These are phyloP conservation scores for Nothomitra cinnamomea DNA, from an alignment of 2,329 filamentous ascomycete species.

Conservation along the genomic window DNA sequence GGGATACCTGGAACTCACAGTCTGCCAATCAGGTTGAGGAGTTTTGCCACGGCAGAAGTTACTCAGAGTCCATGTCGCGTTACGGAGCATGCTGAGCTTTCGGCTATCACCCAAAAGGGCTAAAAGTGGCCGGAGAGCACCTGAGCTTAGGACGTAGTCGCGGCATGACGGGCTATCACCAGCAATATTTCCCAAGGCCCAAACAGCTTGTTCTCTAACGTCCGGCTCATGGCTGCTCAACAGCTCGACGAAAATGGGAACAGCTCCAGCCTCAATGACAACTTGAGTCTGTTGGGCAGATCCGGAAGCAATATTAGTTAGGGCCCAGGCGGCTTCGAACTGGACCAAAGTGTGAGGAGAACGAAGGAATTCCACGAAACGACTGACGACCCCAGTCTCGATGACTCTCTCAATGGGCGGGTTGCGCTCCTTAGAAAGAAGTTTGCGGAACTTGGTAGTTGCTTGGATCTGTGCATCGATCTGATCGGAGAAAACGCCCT, in stretches of 20 bases:
- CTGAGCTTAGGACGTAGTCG: constrained; percentile 85
- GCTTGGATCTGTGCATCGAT: constrained; percentile 95
- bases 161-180: constrained; percentile 95
- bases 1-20: constrained; percentile 40
- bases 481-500: constrained; percentile 95
- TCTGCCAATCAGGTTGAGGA: constrained; percentile 93
- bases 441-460: constrained; percentile 96
- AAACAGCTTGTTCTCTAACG: constrained; percentile 94
- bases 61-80: constrained; percentile 97
- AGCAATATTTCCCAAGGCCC: constrained; percentile 96
- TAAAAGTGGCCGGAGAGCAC: constrained; percentile 79
- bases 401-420: constrained; percentile 98
- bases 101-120: constrained; percentile 87
- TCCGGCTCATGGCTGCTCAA: constrained; percentile 91
- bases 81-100: constrained; percentile 97
- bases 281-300: constrained; percentile 96
- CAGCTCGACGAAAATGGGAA: constrained; percentile 96
- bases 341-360: constrained; percentile 96
- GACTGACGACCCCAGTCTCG: constrained; percentile 92
- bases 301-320: constrained; percentile 97
- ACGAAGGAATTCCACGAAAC: constrained; percentile 95
- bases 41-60: constrained; percentile 99
- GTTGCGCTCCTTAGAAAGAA: constrained; percentile 96
- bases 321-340: constrained; percentile 96
- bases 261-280: constrained; percentile 93